A percentile compares a stretch with the other conserved stretches of the same genome.
phyloP scores from a whole-genome alignment of 805 yeast species.

The Wickerhamiella brachini region DNA sequence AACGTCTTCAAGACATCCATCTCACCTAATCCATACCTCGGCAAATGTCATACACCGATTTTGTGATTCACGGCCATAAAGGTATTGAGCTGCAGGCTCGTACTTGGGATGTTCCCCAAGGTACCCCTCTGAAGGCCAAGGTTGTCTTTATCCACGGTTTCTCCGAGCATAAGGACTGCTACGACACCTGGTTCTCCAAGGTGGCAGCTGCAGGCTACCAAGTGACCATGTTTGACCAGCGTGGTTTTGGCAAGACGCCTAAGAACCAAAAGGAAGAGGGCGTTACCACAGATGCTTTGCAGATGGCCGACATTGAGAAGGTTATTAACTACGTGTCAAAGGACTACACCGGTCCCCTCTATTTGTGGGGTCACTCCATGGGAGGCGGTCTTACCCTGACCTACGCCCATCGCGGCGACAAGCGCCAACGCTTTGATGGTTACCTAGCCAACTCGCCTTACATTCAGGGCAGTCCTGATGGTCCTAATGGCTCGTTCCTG shows the following conservation, averaged over 20 bases:
- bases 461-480: slow-evolving; percentile 17
- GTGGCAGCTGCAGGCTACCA: slow-evolving; percentile 24
- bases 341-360: slow-evolving; percentile 17
- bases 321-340: slow-evolving; percentile 14
- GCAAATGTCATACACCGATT: not conserved
- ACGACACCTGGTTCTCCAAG: slow-evolving; percentile 20
- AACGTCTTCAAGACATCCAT: not conserved
- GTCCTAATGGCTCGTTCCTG: slow-evolving; percentile 18
- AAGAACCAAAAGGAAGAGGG: slow-evolving; percentile 20
- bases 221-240: slow-evolving; percentile 26
- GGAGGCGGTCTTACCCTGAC: slow-evolving; percentile 28
- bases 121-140: slow-evolving; percentile 14
- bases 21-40: not conserved
- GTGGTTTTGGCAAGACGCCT: slow-evolving; percentile 28
- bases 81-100: not conserved
- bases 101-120: not conserved
- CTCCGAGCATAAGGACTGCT: slow-evolving; percentile 23
- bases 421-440: slow-evolving; percentile 22
- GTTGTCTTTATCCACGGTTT: slow-evolving; percentile 27
- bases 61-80: not conserved
- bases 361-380: slow-evolving; percentile 27
- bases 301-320: slow-evolving; percentile 24
- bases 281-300: slow-evolving; percentile 21
- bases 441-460: slow-evolving; percentile 25
- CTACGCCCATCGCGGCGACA: slow-evolving; percentile 24